Conservation (phyloP, 257 asterid genomes). For the Forsythia viridissima region DNA sequence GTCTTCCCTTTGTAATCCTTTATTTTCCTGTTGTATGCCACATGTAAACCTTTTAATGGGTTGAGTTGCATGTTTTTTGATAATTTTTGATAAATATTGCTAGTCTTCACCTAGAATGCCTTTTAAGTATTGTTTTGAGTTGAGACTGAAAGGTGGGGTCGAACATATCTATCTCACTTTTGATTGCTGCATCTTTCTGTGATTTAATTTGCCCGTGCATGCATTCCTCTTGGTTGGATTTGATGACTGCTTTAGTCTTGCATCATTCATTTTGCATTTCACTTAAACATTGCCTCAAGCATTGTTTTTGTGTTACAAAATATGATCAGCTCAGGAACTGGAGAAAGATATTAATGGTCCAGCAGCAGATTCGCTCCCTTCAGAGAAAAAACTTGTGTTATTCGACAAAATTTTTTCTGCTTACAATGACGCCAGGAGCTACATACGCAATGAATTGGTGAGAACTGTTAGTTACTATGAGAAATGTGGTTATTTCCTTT, state of each 20-base stretch:
- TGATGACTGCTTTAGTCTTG: slow-evolving; percentile 13
- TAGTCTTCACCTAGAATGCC: not conserved
- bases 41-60: not conserved
- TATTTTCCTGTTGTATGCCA: slow-evolving; percentile 11
- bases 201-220: not conserved
- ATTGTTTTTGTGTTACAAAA: slow-evolving; percentile 24
- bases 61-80: not conserved
- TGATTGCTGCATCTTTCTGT: not conserved
- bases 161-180: not conserved
- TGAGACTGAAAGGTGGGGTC: not conserved
- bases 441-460: slow-evolving; percentile 89
- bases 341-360: slow-evolving; percentile 87
- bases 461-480: slow-evolving; percentile 21
- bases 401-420: slow-evolving; percentile 95
- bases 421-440: slow-evolving; percentile 85
- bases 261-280: slow-evolving; percentile 15
- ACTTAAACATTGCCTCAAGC: slow-evolving; percentile 27
- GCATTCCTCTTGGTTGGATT: not conserved
- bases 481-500: not conserved
- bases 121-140: not conserved
- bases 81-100: not conserved
- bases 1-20: slow-evolving; percentile 1
- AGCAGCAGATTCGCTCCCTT: slow-evolving; percentile 69
- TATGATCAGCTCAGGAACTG: slow-evolving; percentile 87
- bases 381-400: slow-evolving; percentile 72